These are phyloP conservation scores for Suillus tomentosus DNA, from an alignment of 768 basidiomycete genomes.

Conservation along the genomic window DNA sequence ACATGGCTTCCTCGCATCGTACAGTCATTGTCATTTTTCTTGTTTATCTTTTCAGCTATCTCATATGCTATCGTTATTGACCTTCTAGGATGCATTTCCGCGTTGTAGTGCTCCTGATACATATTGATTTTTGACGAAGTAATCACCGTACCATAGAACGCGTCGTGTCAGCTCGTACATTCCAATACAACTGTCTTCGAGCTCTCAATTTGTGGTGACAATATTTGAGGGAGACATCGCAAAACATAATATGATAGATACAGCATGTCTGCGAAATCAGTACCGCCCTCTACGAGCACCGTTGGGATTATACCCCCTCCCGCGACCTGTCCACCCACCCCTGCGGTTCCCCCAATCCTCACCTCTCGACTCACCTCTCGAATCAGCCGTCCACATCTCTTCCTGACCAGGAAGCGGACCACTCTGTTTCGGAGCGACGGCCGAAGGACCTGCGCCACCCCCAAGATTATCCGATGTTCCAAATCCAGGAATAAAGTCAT, in stretches of 20 bases:
- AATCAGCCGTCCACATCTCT: slow-evolving; percentile 47
- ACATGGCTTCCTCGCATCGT: not conserved
- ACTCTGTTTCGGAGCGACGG: slow-evolving; percentile 36
- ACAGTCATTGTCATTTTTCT: not conserved
- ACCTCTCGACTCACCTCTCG: slow-evolving; percentile 33
- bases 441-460: slow-evolving; percentile 22
- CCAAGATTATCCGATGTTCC: slow-evolving; percentile 39
- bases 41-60: slow-evolving; percentile 1
- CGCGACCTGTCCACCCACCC: slow-evolving; percentile 33
- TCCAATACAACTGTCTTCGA: not conserved
- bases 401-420: slow-evolving; percentile 51
- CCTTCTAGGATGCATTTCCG: not conserved
- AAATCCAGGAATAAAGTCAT: slow-evolving; percentile 70
- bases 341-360: slow-evolving; percentile 43
- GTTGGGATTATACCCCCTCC: slow-evolving; percentile 35
- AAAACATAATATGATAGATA: not conserved
- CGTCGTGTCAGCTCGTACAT: not conserved
- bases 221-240: not conserved
- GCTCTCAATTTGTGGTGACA: not conserved
- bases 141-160: not conserved
- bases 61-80: slow-evolving; percentile 3
- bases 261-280: not conserved
- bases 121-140: not conserved
- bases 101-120: not conserved
- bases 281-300: slow-evolving; percentile 30